Evolutionary conservation across 371 early-diverging fungal genomes (phyloP).

Genomic region (Caulochytrium protostelioides): DNA sequence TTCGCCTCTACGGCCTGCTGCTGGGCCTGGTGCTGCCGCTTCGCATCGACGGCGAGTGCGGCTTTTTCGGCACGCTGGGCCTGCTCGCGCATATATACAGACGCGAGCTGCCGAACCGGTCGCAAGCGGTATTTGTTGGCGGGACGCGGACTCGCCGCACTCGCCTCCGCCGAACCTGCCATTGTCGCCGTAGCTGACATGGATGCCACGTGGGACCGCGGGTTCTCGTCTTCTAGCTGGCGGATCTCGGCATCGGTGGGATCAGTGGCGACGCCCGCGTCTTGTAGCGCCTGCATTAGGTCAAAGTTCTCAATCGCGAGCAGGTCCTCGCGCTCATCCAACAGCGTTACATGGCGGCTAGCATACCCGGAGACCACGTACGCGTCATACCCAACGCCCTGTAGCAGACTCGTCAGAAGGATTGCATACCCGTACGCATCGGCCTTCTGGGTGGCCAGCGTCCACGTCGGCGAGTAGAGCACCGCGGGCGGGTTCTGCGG

Average conservation of each 20-base stretch:
- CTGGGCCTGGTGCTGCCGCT: too few relatives aligned
- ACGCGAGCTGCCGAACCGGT: too few relatives aligned
- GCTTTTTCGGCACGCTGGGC: neutral
- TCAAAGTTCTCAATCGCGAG: too few relatives aligned
- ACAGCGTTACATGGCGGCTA: constrained; percentile 15
- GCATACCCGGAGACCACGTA: constrained; percentile 31
- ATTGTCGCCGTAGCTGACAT: neutral
- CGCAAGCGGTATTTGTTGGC: too few relatives aligned
- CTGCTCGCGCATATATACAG: neutral
- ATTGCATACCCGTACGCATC: constrained; percentile 24
- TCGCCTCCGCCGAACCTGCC: too few relatives aligned
- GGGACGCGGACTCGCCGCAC: too few relatives aligned
- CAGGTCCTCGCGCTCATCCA: constrained; percentile 23
- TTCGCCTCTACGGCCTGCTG: neutral
- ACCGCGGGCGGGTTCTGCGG: constrained; percentile 24
- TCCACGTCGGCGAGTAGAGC: constrained; percentile 22
- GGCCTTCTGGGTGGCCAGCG: constrained; percentile 19
- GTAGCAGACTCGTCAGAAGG: constrained; percentile 20
- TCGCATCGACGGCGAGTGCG: neutral
- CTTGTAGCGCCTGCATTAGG: too few relatives aligned
- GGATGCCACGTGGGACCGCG: neutral
- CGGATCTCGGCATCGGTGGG: too few relatives aligned
- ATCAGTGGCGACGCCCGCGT: too few relatives aligned
- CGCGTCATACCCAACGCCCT: constrained; percentile 33
- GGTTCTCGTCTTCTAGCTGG: too few relatives aligned